Percentiles rank a stretch among this genome's conserved stretches.
phyloP scores from a whole-genome alignment of 1,139 yeast species.

The Chernovozyma sophiae-reginae region DNA sequence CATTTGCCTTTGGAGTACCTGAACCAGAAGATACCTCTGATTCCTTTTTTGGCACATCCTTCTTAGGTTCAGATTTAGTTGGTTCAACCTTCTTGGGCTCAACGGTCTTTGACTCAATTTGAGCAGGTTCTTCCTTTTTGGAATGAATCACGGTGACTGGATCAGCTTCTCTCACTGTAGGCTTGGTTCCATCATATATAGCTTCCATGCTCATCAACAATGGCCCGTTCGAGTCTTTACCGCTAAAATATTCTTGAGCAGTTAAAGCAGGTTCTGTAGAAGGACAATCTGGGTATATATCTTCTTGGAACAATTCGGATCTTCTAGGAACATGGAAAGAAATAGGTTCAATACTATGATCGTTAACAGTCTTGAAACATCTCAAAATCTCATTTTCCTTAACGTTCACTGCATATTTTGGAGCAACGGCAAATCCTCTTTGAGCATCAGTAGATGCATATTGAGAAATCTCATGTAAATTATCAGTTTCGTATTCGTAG shows the following conservation, averaged over 20 bases:
- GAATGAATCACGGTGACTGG: slow-evolving; percentile 27
- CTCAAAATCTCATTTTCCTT: slow-evolving; percentile 80
- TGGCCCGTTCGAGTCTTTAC: slow-evolving; percentile 81
- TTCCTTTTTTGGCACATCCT: slow-evolving; percentile 7
- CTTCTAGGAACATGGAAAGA: slow-evolving; percentile 92
- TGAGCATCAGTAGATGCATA: slow-evolving; percentile 88
- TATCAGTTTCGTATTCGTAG: slow-evolving; percentile 63
- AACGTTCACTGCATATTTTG: slow-evolving; percentile 74
- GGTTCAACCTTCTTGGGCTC: slow-evolving; percentile 15
- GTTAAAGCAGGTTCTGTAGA: slow-evolving; percentile 72
- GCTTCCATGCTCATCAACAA: slow-evolving; percentile 71
- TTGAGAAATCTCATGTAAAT: slow-evolving; percentile 76
- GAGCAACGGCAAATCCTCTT: slow-evolving; percentile 90
- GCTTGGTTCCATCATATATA: slow-evolving; percentile 70
- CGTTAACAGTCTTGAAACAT: slow-evolving; percentile 81
- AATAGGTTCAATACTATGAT: slow-evolving; percentile 78
- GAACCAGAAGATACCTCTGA: slow-evolving; percentile 4
- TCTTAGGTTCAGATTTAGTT: slow-evolving; percentile 5
- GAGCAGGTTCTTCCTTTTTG: slow-evolving; percentile 18
- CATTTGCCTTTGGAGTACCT: slow-evolving; percentile 19
- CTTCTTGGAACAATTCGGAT: slow-evolving; percentile 87
- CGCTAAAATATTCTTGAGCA: slow-evolving; percentile 76
- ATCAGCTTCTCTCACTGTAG: slow-evolving; percentile 33
- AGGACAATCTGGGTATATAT: slow-evolving; percentile 89
- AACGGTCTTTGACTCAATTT: slow-evolving; percentile 18